Base-by-base conservation (phyloP, 2,329 filamentous ascomycete species). In the Arthrobotrys pseudoclavata region DNA sequence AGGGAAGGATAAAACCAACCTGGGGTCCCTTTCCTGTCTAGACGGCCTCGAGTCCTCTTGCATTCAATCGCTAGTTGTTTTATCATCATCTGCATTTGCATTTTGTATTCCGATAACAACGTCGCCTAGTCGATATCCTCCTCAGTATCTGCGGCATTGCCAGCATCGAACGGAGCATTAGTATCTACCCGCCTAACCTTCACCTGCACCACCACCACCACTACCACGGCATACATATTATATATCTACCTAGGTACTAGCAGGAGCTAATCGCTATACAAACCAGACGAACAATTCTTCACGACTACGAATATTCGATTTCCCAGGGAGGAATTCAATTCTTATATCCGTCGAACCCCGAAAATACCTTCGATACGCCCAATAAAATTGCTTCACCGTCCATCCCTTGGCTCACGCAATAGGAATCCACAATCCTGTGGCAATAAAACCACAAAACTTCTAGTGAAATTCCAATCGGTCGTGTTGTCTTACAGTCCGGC, bases 371-470 rank as follows among this genome's bases (percentile, higher is more conserved):
- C n/a, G 31, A 34, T 31, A 62, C 45, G 63, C 45, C 22, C 47
- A 48, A 63, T 66, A 15, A 45, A 24, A 57, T 37, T 34, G 31
- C 62, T 60, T 62, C 24, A 12, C 47, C 22, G 50, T 57, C 18
- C 31, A 64, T 24, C 60, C 55, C 67, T 53, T 69, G 45, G 50
- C 50, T 77, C 60, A 48, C 66, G 26, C 42, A 70, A 40, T 67
- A 47, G 74, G 74, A 77, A 77, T 77, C 67, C 31, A 61, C 20
- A 45, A 77, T 67, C 52, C 61, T 62, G 61, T 37, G 53, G 42
- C 72, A 71, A 77, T 63, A 70, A 71, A 71, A 62, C 60, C 61
- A 26, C 60, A n/a, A n/a, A n/a, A n/a, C n/a, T n/a, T 4, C 31
- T 29, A 29, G 29, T 29, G 3, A 29, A 77, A 77, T 77, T 71